phyloP scores from a whole-genome alignment of 2,329 filamentous ascomycete genomes.

The Hypomyces perniciosus region DNA sequence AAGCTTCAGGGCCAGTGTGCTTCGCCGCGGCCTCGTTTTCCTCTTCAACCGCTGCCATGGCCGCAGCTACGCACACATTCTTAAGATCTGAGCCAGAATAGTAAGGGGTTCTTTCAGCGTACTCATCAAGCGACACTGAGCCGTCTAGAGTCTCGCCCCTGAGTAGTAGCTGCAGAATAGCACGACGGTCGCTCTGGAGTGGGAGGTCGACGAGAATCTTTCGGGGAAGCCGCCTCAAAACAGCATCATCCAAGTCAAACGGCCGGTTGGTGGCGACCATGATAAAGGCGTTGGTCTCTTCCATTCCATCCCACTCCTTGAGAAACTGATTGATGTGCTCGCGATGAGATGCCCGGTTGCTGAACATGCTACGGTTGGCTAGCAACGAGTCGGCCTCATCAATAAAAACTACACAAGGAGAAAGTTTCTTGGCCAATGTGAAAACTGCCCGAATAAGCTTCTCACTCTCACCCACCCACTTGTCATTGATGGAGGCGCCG shows the following conservation, averaged over 20 bases:
- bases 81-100: conserved; percentile 83
- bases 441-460: conserved; percentile 95
- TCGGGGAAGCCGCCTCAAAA: conserved; percentile 68
- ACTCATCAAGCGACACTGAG: conserved; percentile 52
- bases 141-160: conserved; percentile 58
- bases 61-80: conserved; percentile 73
- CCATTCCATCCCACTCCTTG: conserved; percentile 92
- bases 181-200: conserved; percentile 56
- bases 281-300: conserved; percentile 79
- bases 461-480: conserved; percentile 92
- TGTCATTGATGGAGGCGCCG: conserved; percentile 88
- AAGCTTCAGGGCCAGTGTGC: conserved; percentile 35
- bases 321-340: conserved; percentile 97
- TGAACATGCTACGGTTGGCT: conserved; percentile 62
- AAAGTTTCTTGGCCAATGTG: conserved; percentile 81
- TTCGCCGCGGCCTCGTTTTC: conserved; percentile 45
- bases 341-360: conserved; percentile 65
- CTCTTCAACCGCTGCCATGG: conserved; percentile 72
- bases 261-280: conserved; percentile 97
- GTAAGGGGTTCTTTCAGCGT: conserved; percentile 64
- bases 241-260: conserved; percentile 87
- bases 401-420: conserved; percentile 90
- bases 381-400: conserved; percentile 95
- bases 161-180: conserved; percentile 67
- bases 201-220: conserved; percentile 70